phyloP scores from a whole-genome alignment of 1,284 basidiomycete species.

The Cutaneotrichosporon sp. region DNA sequence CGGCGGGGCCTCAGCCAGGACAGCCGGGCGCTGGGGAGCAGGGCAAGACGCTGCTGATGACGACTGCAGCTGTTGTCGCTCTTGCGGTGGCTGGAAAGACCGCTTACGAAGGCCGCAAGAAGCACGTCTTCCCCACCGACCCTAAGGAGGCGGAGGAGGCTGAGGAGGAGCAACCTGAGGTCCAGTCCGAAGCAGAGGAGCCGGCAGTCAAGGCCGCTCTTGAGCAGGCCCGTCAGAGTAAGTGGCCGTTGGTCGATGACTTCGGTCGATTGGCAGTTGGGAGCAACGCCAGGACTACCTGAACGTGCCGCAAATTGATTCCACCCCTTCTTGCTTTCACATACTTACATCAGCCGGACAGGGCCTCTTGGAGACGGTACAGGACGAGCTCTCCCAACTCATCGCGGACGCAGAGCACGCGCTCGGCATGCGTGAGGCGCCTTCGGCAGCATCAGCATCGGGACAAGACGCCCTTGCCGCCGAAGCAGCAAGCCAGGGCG shows the following conservation, averaged over 20 bases:
- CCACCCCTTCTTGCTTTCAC: no score
- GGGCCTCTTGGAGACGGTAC: neutral
- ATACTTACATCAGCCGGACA: neutral
- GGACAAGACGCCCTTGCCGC: neutral
- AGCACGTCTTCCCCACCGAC: conserved; percentile 5
- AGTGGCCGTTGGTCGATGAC: no score
- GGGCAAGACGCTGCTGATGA: neutral
- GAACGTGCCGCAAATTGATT: no score
- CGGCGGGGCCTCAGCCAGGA: neutral
- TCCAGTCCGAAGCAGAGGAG: neutral
- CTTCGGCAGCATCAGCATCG: neutral
- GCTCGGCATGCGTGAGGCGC: conserved; percentile 1
- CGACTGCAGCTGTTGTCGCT: neutral
- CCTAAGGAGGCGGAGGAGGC: conserved; percentile 7
- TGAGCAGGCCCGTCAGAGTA: neutral
- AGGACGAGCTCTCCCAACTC: conserved; percentile 7
- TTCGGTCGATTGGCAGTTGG: no score
- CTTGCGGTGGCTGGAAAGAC: neutral
- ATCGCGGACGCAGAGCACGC: conserved; percentile 14
- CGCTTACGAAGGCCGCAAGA: neutral
- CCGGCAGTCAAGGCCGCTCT: neutral
- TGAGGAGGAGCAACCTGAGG: conserved; percentile 4
- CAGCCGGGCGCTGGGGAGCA: no score
- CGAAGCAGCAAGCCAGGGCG: conserved; percentile 43
- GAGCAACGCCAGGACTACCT: no score